Evolutionary conservation across 306 rosid species (phyloP).

Genomic region (Ormosia semicastrata): DNA sequence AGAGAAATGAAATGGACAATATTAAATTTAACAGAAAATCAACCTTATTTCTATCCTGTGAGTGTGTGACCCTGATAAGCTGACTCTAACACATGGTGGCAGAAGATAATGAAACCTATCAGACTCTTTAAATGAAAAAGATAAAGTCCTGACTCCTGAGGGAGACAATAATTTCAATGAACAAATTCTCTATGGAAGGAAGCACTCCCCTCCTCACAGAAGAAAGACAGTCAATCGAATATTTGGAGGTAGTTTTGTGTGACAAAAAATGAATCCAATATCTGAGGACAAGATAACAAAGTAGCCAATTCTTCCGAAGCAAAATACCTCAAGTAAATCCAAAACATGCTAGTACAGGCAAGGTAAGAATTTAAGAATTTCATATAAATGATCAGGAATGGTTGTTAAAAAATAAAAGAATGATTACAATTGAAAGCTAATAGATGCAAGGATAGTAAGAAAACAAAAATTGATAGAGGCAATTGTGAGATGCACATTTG

Average conservation of each 20-base stretch:
- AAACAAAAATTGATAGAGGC: neutral
- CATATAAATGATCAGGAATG: neutral
- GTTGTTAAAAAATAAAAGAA: conserved; percentile 10
- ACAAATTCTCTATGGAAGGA: neutral
- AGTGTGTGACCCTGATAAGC: too few species aligned
- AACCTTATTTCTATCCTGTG: too few species aligned
- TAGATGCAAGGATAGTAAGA: conserved; percentile 17
- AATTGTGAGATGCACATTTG: conserved; percentile 29
- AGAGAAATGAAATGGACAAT: too few species aligned
- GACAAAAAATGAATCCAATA: neutral
- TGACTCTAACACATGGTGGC: neutral
- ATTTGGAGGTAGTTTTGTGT: neutral
- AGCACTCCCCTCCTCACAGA: neutral
- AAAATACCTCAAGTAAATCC: neutral
- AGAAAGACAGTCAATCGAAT: neutral
- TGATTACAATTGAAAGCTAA: conserved; percentile 9
- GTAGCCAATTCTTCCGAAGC: too few species aligned
- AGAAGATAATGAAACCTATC: neutral
- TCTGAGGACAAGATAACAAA: neutral
- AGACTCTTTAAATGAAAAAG: neutral
- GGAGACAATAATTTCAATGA: neutral
- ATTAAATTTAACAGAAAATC: too few species aligned
- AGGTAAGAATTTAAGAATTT: neutral
- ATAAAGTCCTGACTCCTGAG: neutral
- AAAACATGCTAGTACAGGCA: neutral